Base-by-base conservation (phyloP, 805 yeast genomes). In the Soucietia sequanensis region DNA sequence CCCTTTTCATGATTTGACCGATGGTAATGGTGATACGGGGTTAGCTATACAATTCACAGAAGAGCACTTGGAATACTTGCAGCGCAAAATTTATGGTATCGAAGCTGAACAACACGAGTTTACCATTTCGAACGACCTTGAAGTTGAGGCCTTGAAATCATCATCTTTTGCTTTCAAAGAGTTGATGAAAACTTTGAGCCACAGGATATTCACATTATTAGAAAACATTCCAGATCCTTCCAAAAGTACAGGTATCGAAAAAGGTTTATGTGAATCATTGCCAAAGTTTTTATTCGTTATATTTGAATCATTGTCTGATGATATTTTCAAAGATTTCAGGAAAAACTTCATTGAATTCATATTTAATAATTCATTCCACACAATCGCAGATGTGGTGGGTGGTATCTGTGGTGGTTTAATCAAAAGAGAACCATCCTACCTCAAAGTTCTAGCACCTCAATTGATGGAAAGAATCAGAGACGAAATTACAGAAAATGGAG, bases 401-500 rank as follows among this genome's bases (percentile, higher is more conserved):
- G 82, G 80, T 26, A 75, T 90, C 3, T 70, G 87, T 32, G 91
- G 90, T 6, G 73, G 83, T 0, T 58, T 91, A 29, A 78, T 84
- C 3, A 78, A 80, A 42, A 74, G 87, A 27, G 78, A 81, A 30
- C 81, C 88, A 0, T 47, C 53, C 7, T 46, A 52, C 4, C 73
- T 80, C 41, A 60, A 68, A 1, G 58, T 55, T 28, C 54, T 77
- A 18, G 68, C 74, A 23, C 55, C 64, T 0, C 48, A 67, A n/a
- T 57, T 84, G 13, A 60, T 71, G 31, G 66, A 65, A 4, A 72
- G 72, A 34, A 79, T 90, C 17, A 64, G 68, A 23, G 77, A 72
- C 22, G 95, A 91, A 51, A 68, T 91, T 14, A 63, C 64, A 8
- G 86, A 81, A 44, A 84, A 90, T 43, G 84, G 79, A 3, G 97